Evolutionary conservation across 106 monocot genomes (phyloP).

Genomic region (Dendrobium nobile): DNA sequence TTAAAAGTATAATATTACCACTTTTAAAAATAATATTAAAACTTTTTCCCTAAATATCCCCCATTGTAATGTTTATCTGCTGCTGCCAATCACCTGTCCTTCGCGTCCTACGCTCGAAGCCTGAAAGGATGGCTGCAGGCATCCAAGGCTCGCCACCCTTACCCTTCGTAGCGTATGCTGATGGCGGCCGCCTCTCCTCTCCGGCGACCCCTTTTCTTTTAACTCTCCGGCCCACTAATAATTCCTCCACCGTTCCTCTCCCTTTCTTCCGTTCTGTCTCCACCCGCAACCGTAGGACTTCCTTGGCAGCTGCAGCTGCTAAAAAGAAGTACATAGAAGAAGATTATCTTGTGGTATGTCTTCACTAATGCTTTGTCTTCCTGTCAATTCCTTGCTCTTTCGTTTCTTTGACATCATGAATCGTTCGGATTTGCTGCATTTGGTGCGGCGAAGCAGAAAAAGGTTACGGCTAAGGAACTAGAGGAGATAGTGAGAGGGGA

Average conservation of each 20-base stretch:
- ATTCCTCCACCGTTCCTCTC: background rate
- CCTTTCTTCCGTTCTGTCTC: background rate
- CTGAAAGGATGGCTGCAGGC: background rate
- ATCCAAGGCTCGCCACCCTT: background rate
- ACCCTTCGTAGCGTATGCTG: background rate
- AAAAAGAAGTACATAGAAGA: slow-evolving; percentile 49
- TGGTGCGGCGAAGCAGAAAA: slow-evolving; percentile 42
- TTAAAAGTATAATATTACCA: too few species aligned
- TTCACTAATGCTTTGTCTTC: too few species aligned
- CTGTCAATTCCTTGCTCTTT: background rate
- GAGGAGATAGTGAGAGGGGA: slow-evolving; percentile 57
- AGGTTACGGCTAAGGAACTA: slow-evolving; percentile 75
- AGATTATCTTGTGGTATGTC: slow-evolving; percentile 63
- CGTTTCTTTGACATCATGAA: background rate
- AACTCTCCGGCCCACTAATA: background rate
- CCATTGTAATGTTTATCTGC: too few species aligned
- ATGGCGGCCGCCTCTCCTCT: background rate
- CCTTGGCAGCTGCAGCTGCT: background rate
- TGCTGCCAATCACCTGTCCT: too few species aligned
- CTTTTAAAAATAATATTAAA: too few species aligned
- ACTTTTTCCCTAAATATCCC: too few species aligned
- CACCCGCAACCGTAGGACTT: slow-evolving; percentile 5
- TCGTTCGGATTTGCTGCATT: slow-evolving; percentile 1
- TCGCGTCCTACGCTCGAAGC: too few species aligned
- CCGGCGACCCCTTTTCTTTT: background rate